These are phyloP conservation scores for Ogataea populi-albae DNA, from an alignment of 805 yeast species.

Conservation along the genomic window DNA sequence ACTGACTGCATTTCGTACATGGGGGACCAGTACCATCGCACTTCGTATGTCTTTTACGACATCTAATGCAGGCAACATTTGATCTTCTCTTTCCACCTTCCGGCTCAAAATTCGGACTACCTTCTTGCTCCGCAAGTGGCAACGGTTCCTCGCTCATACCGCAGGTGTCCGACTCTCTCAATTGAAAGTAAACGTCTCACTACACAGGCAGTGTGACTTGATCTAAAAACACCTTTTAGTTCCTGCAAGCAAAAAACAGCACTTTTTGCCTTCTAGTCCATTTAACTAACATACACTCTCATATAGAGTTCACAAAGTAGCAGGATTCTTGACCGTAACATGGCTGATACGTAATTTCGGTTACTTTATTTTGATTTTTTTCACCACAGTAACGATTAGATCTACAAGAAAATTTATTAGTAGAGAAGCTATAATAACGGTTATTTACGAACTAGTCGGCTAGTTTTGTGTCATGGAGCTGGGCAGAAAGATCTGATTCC, in stretches of 20 bases:
- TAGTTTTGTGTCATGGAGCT: conserved; percentile 36
- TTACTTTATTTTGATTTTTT: no score
- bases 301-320: no score
- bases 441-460: conserved; percentile 2
- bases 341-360: no score
- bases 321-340: no score
- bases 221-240: no score
- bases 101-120: neutral
- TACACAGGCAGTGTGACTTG: no score
- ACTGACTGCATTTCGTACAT: conserved; percentile 57
- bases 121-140: neutral
- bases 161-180: neutral
- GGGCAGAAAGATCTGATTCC: conserved; percentile 32
- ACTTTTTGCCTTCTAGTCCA: no score
- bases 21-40: conserved; percentile 74
- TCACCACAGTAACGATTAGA: no score
- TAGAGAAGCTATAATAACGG: no score
- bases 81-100: conserved; percentile 21
- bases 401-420: no score
- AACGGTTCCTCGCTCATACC: neutral
- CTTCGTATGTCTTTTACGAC: conserved; percentile 68
- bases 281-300: no score
- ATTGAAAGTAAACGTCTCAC: neutral
- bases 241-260: no score
- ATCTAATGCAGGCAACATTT: conserved; percentile 51